phyloP scores from a whole-genome alignment of 352 stramenopile genomes.

The Saprolegnia parasitica region DNA sequence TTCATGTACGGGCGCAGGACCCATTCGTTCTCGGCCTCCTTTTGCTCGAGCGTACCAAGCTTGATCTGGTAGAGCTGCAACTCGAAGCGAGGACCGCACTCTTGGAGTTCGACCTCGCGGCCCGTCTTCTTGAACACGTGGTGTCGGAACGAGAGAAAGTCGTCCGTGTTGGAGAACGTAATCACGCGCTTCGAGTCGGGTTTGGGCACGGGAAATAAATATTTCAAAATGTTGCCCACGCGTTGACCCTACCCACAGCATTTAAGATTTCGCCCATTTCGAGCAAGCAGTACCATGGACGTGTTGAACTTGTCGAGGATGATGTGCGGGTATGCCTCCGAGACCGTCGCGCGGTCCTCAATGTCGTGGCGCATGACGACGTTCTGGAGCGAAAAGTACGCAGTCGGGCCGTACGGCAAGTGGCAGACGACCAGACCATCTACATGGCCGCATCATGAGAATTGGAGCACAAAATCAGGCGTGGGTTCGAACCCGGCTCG shows the following conservation, averaged over 20 bases:
- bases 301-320: constrained; percentile 98
- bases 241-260: constrained; percentile 67
- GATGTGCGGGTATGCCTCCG: constrained; percentile 93
- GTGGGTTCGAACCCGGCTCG: constrained; percentile 76
- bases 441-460: constrained; percentile 28
- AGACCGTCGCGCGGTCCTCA: constrained; percentile 91
- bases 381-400: constrained; percentile 97
- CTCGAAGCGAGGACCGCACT: constrained; percentile 97
- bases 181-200: constrained; percentile 95
- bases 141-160: constrained; percentile 99
- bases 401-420: constrained; percentile 97
- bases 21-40: constrained; percentile 99
- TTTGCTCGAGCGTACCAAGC: constrained; percentile 97
- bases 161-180: constrained; percentile 97
- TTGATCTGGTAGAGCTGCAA: constrained; percentile 98
- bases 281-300: constrained; percentile 46
- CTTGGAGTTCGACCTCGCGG: constrained; percentile 91
- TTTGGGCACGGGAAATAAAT: constrained; percentile 98
- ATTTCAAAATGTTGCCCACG: constrained; percentile 97
- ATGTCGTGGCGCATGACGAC: constrained; percentile 98
- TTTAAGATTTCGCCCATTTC: background rate
- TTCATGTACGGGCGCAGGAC: constrained; percentile 99
- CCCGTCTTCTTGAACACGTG: constrained; percentile 97
- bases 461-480: background rate
- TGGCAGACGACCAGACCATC: constrained; percentile 98